Percentiles rank a stretch among this genome's conserved stretches.
Evolutionary conservation across 1,284 basidiomycete species (phyloP).

Genomic region (Malassezia yamatoensis): DNA sequence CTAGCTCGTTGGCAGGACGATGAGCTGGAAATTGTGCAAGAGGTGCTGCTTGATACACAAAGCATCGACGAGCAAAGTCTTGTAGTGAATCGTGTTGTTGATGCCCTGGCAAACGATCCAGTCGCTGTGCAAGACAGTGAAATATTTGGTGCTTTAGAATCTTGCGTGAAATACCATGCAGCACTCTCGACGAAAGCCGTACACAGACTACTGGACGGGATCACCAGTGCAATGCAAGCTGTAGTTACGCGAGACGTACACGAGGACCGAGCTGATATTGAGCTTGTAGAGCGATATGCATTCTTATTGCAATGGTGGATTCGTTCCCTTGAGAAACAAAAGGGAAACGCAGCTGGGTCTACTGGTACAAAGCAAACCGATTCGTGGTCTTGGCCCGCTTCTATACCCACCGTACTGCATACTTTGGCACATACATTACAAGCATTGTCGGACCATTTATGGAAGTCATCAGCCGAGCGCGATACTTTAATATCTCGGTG

Average conservation of each 20-base stretch:
- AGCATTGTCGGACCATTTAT: conserved; percentile 32
- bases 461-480: conserved; percentile 31
- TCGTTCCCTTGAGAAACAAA: conserved; percentile 30
- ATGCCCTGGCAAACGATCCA: conserved; percentile 25
- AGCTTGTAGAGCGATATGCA: conserved; percentile 37
- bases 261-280: conserved; percentile 26
- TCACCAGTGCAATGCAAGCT: conserved; percentile 28
- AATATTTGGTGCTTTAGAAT: conserved; percentile 30
- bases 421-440: conserved; percentile 32
- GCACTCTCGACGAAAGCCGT: conserved; percentile 24
- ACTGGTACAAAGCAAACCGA: conserved; percentile 9
- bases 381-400: conserved; percentile 30
- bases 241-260: conserved; percentile 29
- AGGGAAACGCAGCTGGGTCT: neutral
- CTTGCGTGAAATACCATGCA: conserved; percentile 37
- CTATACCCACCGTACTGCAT: conserved; percentile 32
- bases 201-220: conserved; percentile 36
- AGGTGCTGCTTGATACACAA: conserved; percentile 29
- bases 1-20: conserved; percentile 33
- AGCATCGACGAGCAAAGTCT: conserved; percentile 23
- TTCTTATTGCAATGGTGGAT: conserved; percentile 45
- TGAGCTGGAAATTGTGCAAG: conserved; percentile 35
- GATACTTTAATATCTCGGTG: conserved; percentile 44
- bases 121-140: conserved; percentile 24
- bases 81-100: conserved; percentile 28